Conservation (phyloP, 2,329 filamentous ascomycete species). For the Paecilomyces sp. region DNA sequence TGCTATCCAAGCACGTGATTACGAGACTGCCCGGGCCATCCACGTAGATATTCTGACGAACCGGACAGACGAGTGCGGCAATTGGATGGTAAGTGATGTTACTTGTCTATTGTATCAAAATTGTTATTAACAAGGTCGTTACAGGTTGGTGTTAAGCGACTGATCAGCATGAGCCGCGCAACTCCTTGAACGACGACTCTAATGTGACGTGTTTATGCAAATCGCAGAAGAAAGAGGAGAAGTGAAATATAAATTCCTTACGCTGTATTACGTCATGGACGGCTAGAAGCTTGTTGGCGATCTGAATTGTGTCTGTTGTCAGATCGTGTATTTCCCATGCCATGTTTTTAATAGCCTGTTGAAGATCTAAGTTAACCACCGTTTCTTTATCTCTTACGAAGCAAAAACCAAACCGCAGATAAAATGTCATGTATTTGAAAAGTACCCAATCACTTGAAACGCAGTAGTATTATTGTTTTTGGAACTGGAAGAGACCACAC, state of each 20-base stretch:
- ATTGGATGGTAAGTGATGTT: conserved; percentile 68
- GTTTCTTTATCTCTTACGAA: neutral
- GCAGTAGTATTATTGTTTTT: neutral
- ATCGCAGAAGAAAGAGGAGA: neutral
- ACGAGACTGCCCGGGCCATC: conserved; percentile 57
- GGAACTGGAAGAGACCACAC: no score
- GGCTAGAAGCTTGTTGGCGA: neutral
- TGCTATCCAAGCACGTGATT: conserved; percentile 63
- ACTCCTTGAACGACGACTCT: conserved; percentile 46
- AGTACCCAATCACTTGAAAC: neutral
- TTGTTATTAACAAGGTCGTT: conserved; percentile 32
- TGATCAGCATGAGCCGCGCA: conserved; percentile 73
- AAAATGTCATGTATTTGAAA: neutral
- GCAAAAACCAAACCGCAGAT: neutral
- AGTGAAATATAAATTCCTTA: neutral
- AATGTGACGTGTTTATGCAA: neutral
- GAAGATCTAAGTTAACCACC: neutral
- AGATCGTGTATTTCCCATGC: conserved; percentile 1
- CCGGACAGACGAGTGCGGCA: conserved; percentile 71
- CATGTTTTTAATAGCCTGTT: conserved; percentile 2
- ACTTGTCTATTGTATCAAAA: neutral
- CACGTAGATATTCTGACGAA: conserved; percentile 71
- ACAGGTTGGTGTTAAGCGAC: conserved; percentile 67
- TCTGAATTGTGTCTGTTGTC: neutral
- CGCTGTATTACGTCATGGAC: neutral